Evolutionary conservation across 2,329 filamentous ascomycete species (phyloP).

Genomic region (Aspergillus terreus): DNA sequence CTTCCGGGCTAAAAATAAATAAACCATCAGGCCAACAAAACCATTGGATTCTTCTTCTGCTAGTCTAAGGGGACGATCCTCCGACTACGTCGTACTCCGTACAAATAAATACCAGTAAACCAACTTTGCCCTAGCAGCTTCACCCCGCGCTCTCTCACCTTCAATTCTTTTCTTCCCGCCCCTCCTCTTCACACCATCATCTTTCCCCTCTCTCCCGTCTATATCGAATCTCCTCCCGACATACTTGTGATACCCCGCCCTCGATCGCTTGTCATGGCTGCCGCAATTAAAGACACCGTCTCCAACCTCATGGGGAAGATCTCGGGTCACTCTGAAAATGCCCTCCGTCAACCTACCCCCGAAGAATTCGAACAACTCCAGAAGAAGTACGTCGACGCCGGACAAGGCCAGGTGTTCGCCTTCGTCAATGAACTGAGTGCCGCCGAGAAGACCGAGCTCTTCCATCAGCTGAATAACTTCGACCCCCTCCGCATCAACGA

Average conservation of each 20-base stretch:
- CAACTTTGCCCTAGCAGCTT: constrained; percentile 1
- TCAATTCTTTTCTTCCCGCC: background rate
- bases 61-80: too few species aligned
- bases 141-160: constrained; percentile 1
- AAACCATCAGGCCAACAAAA: background rate
- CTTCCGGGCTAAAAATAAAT: constrained; percentile 2
- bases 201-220: background rate
- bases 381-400: constrained; percentile 68
- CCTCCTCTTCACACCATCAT: background rate
- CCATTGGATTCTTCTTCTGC: too few species aligned
- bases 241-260: background rate
- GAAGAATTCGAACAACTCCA: constrained; percentile 66
- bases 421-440: constrained; percentile 79
- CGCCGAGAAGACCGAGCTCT: constrained; percentile 73
- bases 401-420: constrained; percentile 77
- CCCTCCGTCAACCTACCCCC: constrained; percentile 51
- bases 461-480: constrained; percentile 75
- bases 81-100: too few species aligned
- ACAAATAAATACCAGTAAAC: constrained; percentile 1
- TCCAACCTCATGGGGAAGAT: constrained; percentile 49
- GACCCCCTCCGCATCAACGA: constrained; percentile 84
- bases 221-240: constrained; percentile 1
- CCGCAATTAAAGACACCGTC: constrained; percentile 42
- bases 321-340: constrained; percentile 36
- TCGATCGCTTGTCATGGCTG: constrained; percentile 29